Conservation (phyloP, 2,329 filamentous ascomycete genomes). For the Trichoderma pleuroti region DNA sequence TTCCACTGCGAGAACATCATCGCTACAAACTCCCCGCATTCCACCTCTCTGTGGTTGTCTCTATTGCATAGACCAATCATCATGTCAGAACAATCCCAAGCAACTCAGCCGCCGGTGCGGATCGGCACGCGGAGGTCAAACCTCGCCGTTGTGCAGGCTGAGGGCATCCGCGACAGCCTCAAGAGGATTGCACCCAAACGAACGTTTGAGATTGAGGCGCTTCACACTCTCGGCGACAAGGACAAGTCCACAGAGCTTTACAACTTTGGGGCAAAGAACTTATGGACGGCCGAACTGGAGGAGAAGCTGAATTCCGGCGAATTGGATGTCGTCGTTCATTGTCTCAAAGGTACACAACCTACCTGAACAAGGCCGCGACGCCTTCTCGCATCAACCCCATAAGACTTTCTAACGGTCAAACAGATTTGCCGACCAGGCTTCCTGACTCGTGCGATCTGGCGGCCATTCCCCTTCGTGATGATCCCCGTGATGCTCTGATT, state of each 20-base stretch:
- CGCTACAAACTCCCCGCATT: background rate
- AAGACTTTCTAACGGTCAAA: background rate
- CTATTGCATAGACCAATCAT: background rate
- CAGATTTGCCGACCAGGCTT: constrained; percentile 15
- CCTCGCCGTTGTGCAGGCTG: constrained; percentile 11
- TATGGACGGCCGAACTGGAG: constrained; percentile 15
- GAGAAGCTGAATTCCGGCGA: constrained; percentile 1
- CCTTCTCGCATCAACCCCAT: background rate
- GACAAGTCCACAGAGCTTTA: constrained; percentile 7
- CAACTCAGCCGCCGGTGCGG: background rate
- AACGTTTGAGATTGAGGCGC: background rate
- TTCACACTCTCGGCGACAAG: constrained; percentile 11
- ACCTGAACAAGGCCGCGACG: background rate
- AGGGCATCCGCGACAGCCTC: constrained; percentile 7
- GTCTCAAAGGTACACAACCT: background rate
- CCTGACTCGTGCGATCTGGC: constrained; percentile 10
- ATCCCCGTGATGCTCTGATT: constrained; percentile 14
- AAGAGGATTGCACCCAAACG: background rate
- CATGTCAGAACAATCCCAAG: background rate
- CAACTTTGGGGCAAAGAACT: constrained; percentile 14
- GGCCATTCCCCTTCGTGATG: constrained; percentile 11
- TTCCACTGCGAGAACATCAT: background rate
- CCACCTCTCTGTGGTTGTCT: background rate
- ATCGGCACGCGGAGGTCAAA: constrained; percentile 15
- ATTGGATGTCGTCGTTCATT: constrained; percentile 14